Evolutionary conservation across 2,329 filamentous ascomycete species (phyloP).

Genomic region (Tolypocladium paradoxum): DNA sequence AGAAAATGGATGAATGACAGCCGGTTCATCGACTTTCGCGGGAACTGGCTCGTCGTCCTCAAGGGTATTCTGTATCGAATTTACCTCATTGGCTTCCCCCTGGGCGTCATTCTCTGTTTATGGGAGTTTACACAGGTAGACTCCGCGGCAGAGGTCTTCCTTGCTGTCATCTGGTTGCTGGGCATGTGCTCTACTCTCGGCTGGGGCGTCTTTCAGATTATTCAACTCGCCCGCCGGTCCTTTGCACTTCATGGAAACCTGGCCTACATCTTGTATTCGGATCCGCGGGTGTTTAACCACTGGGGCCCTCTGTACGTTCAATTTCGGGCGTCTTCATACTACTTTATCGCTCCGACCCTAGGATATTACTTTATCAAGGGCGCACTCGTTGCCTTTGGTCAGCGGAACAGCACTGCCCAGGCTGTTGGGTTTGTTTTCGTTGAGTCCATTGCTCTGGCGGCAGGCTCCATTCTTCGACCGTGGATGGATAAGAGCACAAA

Average conservation of each 20-base stretch:
- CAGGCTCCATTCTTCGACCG: slow-evolving; percentile 68
- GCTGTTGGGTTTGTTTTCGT: slow-evolving; percentile 75
- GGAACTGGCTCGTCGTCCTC: slow-evolving; percentile 83
- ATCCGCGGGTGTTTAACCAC: slow-evolving; percentile 85
- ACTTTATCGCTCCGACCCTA: slow-evolving; percentile 77
- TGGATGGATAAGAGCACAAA: slow-evolving; percentile 99
- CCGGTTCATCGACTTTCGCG: slow-evolving; percentile 86
- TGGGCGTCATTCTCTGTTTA: slow-evolving; percentile 80
- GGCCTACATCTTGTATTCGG: slow-evolving; percentile 92
- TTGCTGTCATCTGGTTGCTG: slow-evolving; percentile 82
- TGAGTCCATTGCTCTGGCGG: slow-evolving; percentile 68
- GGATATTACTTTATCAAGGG: slow-evolving; percentile 72
- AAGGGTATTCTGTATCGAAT: slow-evolving; percentile 91
- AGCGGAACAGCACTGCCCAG: slow-evolving; percentile 60
- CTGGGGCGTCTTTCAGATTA: slow-evolving; percentile 85
- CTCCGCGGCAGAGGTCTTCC: slow-evolving; percentile 73
- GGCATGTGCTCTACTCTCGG: slow-evolving; percentile 66
- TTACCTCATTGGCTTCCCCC: slow-evolving; percentile 81
- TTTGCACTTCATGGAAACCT: slow-evolving; percentile 90
- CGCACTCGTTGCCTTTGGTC: slow-evolving; percentile 76
- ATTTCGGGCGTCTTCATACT: slow-evolving; percentile 91
- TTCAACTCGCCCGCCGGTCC: slow-evolving; percentile 77
- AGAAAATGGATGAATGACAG: slow-evolving; percentile 69
- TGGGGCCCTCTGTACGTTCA: slow-evolving; percentile 98
- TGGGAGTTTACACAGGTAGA: slow-evolving; percentile 88